Percentiles rank a stretch among this genome's conserved stretches.
Evolutionary conservation across 768 basidiomycete species (phyloP).

Genomic region (Leccinum uliginosum): DNA sequence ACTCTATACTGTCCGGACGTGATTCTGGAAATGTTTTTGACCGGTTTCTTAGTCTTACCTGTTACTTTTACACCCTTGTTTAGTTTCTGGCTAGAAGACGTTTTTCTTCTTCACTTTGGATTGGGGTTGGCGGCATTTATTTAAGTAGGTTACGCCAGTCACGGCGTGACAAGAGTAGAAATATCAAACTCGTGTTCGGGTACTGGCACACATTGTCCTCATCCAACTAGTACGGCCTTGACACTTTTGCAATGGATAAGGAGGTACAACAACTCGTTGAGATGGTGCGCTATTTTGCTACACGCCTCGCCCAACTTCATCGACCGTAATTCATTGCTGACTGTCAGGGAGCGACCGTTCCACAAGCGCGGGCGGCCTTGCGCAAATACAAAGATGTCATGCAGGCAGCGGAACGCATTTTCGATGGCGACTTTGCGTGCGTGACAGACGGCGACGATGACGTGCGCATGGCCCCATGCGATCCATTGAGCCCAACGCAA

Average conservation of each 20-base stretch:
- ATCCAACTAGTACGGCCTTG: constrained; percentile 1
- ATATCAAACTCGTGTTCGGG: constrained; percentile 20
- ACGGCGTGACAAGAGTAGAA: constrained; percentile 21
- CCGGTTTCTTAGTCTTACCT: constrained; percentile 2
- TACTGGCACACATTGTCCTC: constrained; percentile 16
- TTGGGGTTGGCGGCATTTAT: constrained; percentile 17
- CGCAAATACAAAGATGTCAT: constrained; percentile 83
- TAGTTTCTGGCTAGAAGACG: not conserved
- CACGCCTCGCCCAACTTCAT: not conserved
- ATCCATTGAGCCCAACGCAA: constrained; percentile 27
- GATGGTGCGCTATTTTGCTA: constrained; percentile 37
- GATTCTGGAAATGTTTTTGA: constrained; percentile 2
- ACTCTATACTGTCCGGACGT: constrained; percentile 5
- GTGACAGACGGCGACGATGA: constrained; percentile 52
- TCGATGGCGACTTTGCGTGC: constrained; percentile 80
- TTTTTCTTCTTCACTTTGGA: constrained; percentile 6
- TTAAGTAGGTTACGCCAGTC: constrained; percentile 19
- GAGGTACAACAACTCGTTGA: constrained; percentile 61
- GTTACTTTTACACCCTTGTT: constrained; percentile 1
- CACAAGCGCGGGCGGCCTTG: constrained; percentile 82
- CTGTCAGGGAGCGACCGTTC: constrained; percentile 70
- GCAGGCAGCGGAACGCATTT: constrained; percentile 84
- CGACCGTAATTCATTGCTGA: constrained; percentile 1
- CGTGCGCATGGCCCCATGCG: constrained; percentile 38
- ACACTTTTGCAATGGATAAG: constrained; percentile 39